Base-by-base conservation (phyloP, 2,329 filamentous ascomycete genomes). In the Beauveria rudraprayagi region DNA sequence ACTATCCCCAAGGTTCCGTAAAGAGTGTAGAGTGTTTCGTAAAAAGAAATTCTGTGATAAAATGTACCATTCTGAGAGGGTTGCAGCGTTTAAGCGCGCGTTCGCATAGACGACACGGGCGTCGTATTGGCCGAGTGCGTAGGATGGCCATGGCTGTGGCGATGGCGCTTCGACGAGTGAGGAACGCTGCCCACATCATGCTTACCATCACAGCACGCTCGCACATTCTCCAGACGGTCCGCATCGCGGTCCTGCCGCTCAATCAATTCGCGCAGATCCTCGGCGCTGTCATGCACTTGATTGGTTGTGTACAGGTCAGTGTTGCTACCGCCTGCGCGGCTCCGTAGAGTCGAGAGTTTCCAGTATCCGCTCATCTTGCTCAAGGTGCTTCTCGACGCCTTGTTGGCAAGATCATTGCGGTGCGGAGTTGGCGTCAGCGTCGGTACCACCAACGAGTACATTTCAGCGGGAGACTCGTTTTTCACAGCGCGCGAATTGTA, bases 171-270 rank as follows among this genome's bases (percentile, higher is more conserved):
- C 19, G 55, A 58, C n/a, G 60, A 58, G 56, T 62, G 61, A 40
- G 61, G 41, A 22, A 62, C 52, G 51, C 34, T 60, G 37, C 56
- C 52, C 40, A 62, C 61, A 10, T 62, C 61, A 37, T 62, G 61
- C 88, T 83, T 82, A 93, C 92, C 94, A 83, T 97, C 94, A 75
- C 94, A 99, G 77, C 94, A 99, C 63, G 93, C 92, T 71, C 94
- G 83, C 65, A 99, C 94, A 73, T 99, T 97, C 80, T 97, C 93
- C 68, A 97, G 80, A 64, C 87, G 83, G 70, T 92, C 90, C 28
- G 87, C 80, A 66, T 92, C 89, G 59, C 85, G 80, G 68, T 93
- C 88, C 70, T 92, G 87, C 64, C 84, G 81, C 75, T 93, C 90
- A 68, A 93, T 90, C 65, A 92, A 86, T 65, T 87, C 83, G 61